Percentiles rank a stretch among this genome's conserved stretches.
phyloP scores from a whole-genome alignment of 116 monocot species.

The Posidonia oceanica region DNA sequence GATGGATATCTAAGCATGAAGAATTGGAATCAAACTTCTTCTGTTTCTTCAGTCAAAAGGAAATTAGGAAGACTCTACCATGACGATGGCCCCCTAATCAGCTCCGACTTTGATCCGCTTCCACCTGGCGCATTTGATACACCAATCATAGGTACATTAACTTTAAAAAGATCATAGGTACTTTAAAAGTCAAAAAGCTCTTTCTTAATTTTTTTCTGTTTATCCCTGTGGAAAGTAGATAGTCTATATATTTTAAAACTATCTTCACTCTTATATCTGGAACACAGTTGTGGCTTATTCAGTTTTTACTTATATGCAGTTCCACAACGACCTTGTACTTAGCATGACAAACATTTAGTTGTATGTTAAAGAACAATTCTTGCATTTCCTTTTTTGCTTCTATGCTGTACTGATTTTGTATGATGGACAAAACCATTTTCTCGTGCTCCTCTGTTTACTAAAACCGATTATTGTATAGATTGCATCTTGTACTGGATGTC shows the following conservation, averaged over 20 bases:
- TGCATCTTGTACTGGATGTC: not conserved
- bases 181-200: slow-evolving; percentile 12
- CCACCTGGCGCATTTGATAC: slow-evolving; percentile 45
- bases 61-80: slow-evolving; percentile 21
- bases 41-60: slow-evolving; percentile 20
- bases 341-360: not conserved
- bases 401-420: not conserved
- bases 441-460: not conserved
- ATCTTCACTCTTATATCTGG: not conserved
- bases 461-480: not conserved
- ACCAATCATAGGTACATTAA: slow-evolving; percentile 13
- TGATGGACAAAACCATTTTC: not conserved
- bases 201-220: not conserved
- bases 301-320: not conserved
- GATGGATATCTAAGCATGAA: slow-evolving; percentile 2
- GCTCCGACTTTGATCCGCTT: slow-evolving; percentile 23
- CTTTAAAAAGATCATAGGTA: slow-evolving; percentile 1
- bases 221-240: not conserved
- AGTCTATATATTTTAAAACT: too few relatives aligned
- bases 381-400: not conserved
- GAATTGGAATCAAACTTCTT: slow-evolving; percentile 5
- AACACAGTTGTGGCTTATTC: not conserved
- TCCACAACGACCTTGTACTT: not conserved
- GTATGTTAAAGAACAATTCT: not conserved
- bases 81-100: slow-evolving; percentile 32